Percentiles rank a stretch among this genome's conserved stretches.
Conservation (phyloP, 345 rosid species). For the Syzygium grande region DNA sequence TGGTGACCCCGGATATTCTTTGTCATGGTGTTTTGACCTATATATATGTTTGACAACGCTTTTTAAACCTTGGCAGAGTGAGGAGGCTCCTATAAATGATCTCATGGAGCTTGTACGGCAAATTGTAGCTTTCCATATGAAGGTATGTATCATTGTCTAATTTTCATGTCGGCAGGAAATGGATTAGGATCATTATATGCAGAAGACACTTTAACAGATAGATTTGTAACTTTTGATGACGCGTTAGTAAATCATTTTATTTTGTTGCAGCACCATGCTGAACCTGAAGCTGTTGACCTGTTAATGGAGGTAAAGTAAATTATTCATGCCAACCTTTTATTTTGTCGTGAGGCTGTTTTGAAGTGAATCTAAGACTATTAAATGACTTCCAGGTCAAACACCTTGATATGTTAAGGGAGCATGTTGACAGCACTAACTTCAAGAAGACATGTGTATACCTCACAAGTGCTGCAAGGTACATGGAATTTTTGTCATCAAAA, state of each 20-base stretch:
- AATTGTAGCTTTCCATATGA: constrained; percentile 95
- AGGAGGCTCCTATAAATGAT: constrained; percentile 54
- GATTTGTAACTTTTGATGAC: not conserved
- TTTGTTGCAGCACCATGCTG: constrained; percentile 79
- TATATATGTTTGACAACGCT: not conserved
- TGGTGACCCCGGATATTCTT: not conserved
- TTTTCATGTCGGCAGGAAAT: not conserved
- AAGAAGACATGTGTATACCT: constrained; percentile 88
- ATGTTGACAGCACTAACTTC: constrained; percentile 76
- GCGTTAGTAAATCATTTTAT: constrained; percentile 3
- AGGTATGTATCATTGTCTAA: constrained; percentile 26
- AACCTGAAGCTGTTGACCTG: constrained; percentile 98
- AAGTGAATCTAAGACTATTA: not conserved
- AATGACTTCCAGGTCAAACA: constrained; percentile 61
- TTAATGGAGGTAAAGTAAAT: constrained; percentile 67
- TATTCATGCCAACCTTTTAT: not conserved
- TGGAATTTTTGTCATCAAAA: not conserved
- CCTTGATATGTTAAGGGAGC: constrained; percentile 74
- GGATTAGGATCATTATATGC: not conserved
- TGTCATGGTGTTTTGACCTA: not conserved
- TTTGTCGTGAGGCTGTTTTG: not conserved
- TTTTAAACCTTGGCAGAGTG: constrained; percentile 31
- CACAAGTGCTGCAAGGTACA: constrained; percentile 79
- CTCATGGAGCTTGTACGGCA: constrained; percentile 76
- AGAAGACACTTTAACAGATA: not conserved